Percentiles rank a stretch among this genome's conserved stretches.
Conservation (phyloP, 2,329 filamentous ascomycete genomes). For the Fusarium agapanthi region DNA sequence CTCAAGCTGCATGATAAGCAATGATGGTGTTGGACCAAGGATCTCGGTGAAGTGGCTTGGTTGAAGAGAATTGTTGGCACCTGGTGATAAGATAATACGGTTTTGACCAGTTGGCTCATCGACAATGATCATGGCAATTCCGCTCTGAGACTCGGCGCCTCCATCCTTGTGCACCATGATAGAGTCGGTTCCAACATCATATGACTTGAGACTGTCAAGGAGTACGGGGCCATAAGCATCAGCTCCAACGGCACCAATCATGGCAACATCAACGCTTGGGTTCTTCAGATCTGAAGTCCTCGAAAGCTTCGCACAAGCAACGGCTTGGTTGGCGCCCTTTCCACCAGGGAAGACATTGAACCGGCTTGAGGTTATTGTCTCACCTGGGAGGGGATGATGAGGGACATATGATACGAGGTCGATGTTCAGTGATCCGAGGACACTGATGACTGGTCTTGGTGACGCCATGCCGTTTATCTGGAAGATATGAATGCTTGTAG, state of each 20-base stretch:
- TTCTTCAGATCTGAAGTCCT: slow-evolving; percentile 54
- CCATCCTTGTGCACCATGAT: slow-evolving; percentile 54
- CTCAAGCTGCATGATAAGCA: slow-evolving; percentile 80
- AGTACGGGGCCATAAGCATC: slow-evolving; percentile 72
- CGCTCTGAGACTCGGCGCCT: slow-evolving; percentile 59
- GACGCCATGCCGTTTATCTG: neutral
- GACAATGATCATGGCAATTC: slow-evolving; percentile 79
- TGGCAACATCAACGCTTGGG: slow-evolving; percentile 60
- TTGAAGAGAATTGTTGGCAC: slow-evolving; percentile 69
- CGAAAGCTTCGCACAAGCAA: slow-evolving; percentile 85
- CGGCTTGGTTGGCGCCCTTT: slow-evolving; percentile 95
- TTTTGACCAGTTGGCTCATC: slow-evolving; percentile 80
- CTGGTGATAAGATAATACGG: slow-evolving; percentile 76
- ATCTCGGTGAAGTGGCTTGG: slow-evolving; percentile 48
- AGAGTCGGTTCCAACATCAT: slow-evolving; percentile 68
- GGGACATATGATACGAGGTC: slow-evolving; percentile 92
- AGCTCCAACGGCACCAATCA: slow-evolving; percentile 79
- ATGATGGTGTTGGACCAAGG: slow-evolving; percentile 57
- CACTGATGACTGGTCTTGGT: slow-evolving; percentile 64
- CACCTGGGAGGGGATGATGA: slow-evolving; percentile 82
- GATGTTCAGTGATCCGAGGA: slow-evolving; percentile 93
- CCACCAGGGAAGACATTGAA: slow-evolving; percentile 87
- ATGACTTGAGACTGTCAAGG: slow-evolving; percentile 62
- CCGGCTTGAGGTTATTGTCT: slow-evolving; percentile 82
- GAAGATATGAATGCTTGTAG: neutral